A percentile compares a stretch with the other conserved stretches of the same genome.
phyloP scores from a whole-genome alignment of 2,329 filamentous ascomycete genomes.

The Tolypocladium inflatum region DNA sequence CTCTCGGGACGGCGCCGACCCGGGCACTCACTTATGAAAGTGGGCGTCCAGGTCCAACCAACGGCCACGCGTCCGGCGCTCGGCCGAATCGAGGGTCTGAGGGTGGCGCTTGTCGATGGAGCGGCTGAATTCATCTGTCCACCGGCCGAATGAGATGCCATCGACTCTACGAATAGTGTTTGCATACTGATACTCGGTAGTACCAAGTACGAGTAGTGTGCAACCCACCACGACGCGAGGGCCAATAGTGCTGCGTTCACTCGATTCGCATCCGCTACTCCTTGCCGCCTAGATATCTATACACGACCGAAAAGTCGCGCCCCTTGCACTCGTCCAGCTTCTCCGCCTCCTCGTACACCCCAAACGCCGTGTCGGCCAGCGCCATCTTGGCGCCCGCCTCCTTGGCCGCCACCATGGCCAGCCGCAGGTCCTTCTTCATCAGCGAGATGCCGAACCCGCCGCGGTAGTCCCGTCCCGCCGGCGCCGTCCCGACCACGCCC shows the following conservation, averaged over 20 bases:
- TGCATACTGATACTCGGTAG: no score
- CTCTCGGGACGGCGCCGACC: neutral
- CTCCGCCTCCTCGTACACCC: constrained; percentile 60
- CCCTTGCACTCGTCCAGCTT: constrained; percentile 52
- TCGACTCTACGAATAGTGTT: no score
- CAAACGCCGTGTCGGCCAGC: constrained; percentile 51
- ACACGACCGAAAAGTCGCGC: constrained; percentile 75
- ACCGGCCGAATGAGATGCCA: neutral
- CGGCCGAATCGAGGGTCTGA: neutral
- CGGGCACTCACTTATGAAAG: neutral
- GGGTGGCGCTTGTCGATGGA: neutral
- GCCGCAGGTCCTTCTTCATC: constrained; percentile 71
- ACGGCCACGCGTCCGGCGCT: neutral
- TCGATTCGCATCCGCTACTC: constrained; percentile 18
- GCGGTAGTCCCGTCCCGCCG: constrained; percentile 64
- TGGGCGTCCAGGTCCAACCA: neutral
- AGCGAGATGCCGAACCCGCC: constrained; percentile 70
- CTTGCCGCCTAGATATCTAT: constrained; percentile 56
- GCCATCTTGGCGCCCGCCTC: constrained; percentile 58
- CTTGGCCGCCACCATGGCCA: constrained; percentile 63
- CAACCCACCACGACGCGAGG: no score
- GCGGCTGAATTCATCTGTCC: neutral
- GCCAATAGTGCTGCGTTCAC: no score
- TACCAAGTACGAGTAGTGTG: no score
- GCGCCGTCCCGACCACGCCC: constrained; percentile 68